Percentiles rank a stretch among this genome's conserved stretches.
These are phyloP conservation scores for Tetradesmus lagerheimii DNA, from an alignment of 139 green algal genomes.

Conservation along the genomic window DNA sequence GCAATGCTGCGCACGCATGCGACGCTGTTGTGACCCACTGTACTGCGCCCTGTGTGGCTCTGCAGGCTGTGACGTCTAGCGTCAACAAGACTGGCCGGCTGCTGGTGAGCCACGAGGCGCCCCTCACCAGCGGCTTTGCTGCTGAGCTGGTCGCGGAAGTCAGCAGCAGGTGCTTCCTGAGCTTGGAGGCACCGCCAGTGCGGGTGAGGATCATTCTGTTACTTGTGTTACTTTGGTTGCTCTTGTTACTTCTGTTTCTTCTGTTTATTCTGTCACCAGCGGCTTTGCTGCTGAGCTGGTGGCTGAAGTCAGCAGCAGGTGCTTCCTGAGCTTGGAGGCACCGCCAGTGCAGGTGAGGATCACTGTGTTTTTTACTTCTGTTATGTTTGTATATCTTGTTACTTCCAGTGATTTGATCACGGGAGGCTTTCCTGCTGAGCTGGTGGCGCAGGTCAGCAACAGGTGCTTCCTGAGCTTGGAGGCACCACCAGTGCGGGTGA, in stretches of 20 bases:
- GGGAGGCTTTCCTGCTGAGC: constrained; percentile 89
- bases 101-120: constrained; percentile 93
- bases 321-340: constrained; percentile 82
- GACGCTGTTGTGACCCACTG: too few species aligned
- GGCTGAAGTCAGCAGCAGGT: constrained; percentile 69
- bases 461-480: constrained; percentile 72
- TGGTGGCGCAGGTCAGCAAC: constrained; percentile 76
- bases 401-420: too few species aligned
- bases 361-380: too few species aligned
- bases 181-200: constrained; percentile 77
- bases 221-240: not conserved
- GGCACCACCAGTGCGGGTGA: constrained; percentile 56
- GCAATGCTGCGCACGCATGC: not conserved
- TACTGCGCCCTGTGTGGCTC: too few species aligned
- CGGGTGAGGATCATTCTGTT: constrained; percentile 55
- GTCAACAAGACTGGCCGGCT: constrained; percentile 79
- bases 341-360: constrained; percentile 69
- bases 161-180: constrained; percentile 74
- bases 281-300: constrained; percentile 92
- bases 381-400: too few species aligned
- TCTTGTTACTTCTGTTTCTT: not conserved
- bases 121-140: constrained; percentile 83
- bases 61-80: constrained; percentile 45
- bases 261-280: too few species aligned
- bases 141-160: constrained; percentile 87